Evolutionary conservation across 352 stramenopile genomes (phyloP).

Genomic region (Phytophthora litchii): DNA sequence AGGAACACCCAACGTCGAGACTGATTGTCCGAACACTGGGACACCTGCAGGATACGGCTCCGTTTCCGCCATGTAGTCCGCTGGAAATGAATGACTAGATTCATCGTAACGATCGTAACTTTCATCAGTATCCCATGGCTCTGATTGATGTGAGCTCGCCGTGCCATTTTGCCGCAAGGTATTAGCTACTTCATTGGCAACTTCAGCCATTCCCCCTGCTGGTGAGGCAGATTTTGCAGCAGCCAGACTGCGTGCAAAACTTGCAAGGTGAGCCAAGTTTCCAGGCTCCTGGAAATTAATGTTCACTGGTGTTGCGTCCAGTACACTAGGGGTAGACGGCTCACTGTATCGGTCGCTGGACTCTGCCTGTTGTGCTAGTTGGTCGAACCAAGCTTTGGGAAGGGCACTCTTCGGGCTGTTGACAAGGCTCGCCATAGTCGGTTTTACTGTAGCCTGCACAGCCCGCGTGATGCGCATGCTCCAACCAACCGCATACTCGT

Average conservation of each 20-base stretch:
- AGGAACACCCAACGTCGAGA: slow-evolving; percentile 43
- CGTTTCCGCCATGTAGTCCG: slow-evolving; percentile 48
- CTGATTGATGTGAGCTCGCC: slow-evolving; percentile 48
- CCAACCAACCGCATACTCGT: slow-evolving; percentile 76
- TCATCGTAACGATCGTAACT: slow-evolving; percentile 65
- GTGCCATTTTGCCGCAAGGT: slow-evolving; percentile 53
- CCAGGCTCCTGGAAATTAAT: slow-evolving; percentile 66
- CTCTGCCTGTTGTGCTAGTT: slow-evolving; percentile 56
- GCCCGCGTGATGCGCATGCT: slow-evolving; percentile 79
- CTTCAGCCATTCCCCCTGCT: slow-evolving; percentile 36
- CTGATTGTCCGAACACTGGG: slow-evolving; percentile 21
- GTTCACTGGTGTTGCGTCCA: slow-evolving; percentile 31
- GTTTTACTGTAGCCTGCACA: slow-evolving; percentile 82
- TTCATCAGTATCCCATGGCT: slow-evolving; percentile 70
- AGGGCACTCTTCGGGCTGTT: slow-evolving; percentile 78
- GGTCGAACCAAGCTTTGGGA: slow-evolving; percentile 80
- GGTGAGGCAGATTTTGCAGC: slow-evolving; percentile 30
- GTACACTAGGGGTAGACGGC: slow-evolving; percentile 34
- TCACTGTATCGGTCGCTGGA: slow-evolving; percentile 53
- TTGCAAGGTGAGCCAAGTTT: slow-evolving; percentile 73
- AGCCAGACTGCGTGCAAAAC: slow-evolving; percentile 69
- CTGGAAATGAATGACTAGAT: slow-evolving; percentile 69
- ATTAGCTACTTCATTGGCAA: slow-evolving; percentile 83
- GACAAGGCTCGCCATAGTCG: slow-evolving; percentile 60
- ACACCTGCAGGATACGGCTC: slow-evolving; percentile 19